A percentile compares a stretch with the other conserved stretches of the same genome.
These are phyloP conservation scores for Colletotrichum sp. DNA, from an alignment of 2,329 filamentous ascomycete genomes.

Conservation along the genomic window DNA sequence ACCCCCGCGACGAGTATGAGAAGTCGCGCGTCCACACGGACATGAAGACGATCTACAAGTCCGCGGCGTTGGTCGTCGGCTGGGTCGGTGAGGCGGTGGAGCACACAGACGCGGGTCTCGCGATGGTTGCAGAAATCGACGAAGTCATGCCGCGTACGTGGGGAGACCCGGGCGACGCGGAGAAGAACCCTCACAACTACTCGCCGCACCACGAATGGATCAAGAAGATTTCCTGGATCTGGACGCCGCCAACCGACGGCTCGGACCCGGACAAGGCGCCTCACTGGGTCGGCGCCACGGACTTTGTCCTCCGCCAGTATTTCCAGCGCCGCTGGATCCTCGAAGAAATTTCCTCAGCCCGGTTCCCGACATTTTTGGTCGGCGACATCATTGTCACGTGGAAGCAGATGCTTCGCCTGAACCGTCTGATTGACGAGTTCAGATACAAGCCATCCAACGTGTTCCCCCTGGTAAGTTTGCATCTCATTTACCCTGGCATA, in stretches of 20 bases:
- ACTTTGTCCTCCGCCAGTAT: conserved; percentile 35
- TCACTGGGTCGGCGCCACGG: conserved; percentile 26
- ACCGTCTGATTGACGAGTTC: conserved; percentile 39
- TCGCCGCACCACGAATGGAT: conserved; percentile 35
- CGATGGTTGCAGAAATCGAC: conserved; percentile 31
- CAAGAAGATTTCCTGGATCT: conserved; percentile 28
- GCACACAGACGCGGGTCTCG: conserved; percentile 30
- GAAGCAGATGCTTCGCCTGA: conserved; percentile 38
- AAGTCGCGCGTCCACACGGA: conserved; percentile 30
- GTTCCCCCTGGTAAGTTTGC: conserved; percentile 26
- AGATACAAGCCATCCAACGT: conserved; percentile 35
- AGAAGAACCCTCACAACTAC: conserved; percentile 38
- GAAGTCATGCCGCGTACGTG: conserved; percentile 33
- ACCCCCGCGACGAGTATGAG: conserved; percentile 30
- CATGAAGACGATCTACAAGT: conserved; percentile 33
- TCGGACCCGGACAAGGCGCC: conserved; percentile 24
- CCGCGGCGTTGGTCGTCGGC: conserved; percentile 35
- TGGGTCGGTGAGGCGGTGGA: conserved; percentile 34
- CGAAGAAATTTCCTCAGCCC: conserved; percentile 37
- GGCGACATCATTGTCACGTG: conserved; percentile 40
- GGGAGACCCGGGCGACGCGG: conserved; percentile 36
- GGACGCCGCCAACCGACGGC: conserved; percentile 25
- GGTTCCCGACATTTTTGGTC: conserved; percentile 31
- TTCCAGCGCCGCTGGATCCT: conserved; percentile 42
- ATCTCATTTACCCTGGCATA: neutral